These are phyloP conservation scores for Singerocomus rubriflavus DNA, from an alignment of 1,284 basidiomycete genomes.

Conservation along the genomic window DNA sequence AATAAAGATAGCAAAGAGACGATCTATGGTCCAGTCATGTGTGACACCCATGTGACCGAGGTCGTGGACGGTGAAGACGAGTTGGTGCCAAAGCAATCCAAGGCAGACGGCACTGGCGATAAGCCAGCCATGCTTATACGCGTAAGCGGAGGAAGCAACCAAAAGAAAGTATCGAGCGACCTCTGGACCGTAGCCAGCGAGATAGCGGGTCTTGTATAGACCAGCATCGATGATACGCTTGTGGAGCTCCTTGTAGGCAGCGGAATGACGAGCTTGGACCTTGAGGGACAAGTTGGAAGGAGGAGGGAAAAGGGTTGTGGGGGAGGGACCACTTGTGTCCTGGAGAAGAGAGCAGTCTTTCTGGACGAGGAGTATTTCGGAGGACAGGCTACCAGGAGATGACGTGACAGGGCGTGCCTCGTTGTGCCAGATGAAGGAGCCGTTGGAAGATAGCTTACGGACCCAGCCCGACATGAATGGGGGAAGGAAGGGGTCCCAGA, in stretches of 20 bases:
- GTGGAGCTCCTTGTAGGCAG: conserved; percentile 82
- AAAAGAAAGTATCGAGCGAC: conserved; percentile 74
- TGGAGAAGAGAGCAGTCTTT: conserved; percentile 30
- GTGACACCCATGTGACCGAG: conserved; percentile 94
- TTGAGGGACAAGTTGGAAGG: conserved; percentile 55
- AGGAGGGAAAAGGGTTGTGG: conserved; percentile 49
- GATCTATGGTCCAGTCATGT: conserved; percentile 81
- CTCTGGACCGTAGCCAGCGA: conserved; percentile 91
- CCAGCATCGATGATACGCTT: conserved; percentile 74
- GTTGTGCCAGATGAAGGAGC: conserved; percentile 54
- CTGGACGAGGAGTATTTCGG: conserved; percentile 62
- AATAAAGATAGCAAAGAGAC: conserved; percentile 77
- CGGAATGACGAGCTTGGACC: conserved; percentile 69
- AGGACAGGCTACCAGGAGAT: conserved; percentile 39
- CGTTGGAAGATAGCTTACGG: conserved; percentile 42
- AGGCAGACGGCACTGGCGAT: conserved; percentile 75
- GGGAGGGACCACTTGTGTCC: conserved; percentile 41
- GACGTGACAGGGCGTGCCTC: conserved; percentile 53
- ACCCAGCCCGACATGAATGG: conserved; percentile 88
- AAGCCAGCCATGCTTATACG: conserved; percentile 66
- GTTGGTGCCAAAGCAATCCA: conserved; percentile 92
- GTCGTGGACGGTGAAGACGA: conserved; percentile 92
- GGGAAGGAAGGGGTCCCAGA: conserved; percentile 84
- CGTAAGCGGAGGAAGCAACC: conserved; percentile 53
- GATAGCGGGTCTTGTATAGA: conserved; percentile 80